Conservation (phyloP, 2,329 filamentous ascomycete genomes). For the Biscogniauxia sp. region DNA sequence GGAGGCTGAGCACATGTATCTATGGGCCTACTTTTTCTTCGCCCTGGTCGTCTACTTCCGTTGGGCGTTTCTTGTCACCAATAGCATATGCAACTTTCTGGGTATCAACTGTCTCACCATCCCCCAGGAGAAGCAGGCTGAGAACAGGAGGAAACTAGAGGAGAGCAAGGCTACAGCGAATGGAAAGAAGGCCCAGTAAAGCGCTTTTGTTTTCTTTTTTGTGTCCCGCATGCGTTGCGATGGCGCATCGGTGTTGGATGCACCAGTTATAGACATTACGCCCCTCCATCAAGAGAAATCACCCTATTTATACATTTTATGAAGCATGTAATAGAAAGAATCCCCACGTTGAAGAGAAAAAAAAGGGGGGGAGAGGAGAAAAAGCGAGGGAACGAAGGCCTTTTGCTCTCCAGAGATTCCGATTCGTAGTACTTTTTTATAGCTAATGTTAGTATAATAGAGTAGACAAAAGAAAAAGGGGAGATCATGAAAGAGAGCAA, state of each 20-base stretch:
- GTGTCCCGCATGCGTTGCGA: too few relatives aligned
- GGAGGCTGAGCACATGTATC: conserved; percentile 71
- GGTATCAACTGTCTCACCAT: conserved; percentile 96
- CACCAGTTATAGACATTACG: too few relatives aligned
- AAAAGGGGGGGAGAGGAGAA: too few relatives aligned
- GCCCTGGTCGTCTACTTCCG: conserved; percentile 82
- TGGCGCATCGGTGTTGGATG: too few relatives aligned
- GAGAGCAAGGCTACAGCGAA: conserved; percentile 21
- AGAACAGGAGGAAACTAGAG: conserved; percentile 45
- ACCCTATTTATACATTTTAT: not conserved
- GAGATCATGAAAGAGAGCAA: too few relatives aligned
- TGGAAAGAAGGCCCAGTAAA: conserved; percentile 32
- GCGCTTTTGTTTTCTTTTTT: not conserved
- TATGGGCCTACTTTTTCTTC: conserved; percentile 81
- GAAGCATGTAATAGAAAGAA: not conserved
- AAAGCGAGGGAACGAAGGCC: too few relatives aligned
- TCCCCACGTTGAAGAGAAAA: not conserved
- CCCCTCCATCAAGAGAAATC: too few relatives aligned
- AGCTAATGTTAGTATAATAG: too few relatives aligned
- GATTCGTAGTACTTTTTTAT: too few relatives aligned
- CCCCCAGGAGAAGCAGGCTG: conserved; percentile 57
- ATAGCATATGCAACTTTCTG: conserved; percentile 85
- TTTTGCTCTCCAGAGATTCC: too few relatives aligned
- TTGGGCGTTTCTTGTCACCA: conserved; percentile 90
- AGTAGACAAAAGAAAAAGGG: too few relatives aligned